These are phyloP conservation scores for Asterochloris sp. DNA, from an alignment of 139 green algal genomes.

Conservation along the genomic window DNA sequence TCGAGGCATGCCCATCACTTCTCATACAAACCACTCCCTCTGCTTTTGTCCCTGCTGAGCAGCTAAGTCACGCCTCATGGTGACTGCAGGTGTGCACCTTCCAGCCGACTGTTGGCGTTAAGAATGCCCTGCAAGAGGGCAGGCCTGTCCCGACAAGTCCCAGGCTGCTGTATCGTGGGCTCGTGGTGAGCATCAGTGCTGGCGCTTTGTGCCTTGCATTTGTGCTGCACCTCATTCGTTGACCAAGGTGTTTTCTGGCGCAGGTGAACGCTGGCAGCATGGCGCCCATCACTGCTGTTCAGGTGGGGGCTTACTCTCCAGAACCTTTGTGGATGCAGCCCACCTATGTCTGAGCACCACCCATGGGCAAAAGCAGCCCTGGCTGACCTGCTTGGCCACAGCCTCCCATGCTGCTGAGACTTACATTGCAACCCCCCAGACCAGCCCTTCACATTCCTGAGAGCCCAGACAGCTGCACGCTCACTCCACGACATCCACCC, in stretches of 20 bases:
- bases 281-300: conserved; percentile 85
- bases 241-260: neutral
- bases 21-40: neutral
- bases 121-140: conserved; percentile 84
- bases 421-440: too few relatives aligned
- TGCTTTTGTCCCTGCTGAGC: neutral
- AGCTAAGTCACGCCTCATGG: neutral
- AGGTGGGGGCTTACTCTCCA: neutral
- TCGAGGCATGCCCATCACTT: conserved; percentile 73
- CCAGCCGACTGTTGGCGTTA: conserved; percentile 83
- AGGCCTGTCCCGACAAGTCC: conserved; percentile 62
- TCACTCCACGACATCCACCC: neutral
- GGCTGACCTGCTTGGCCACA: too few relatives aligned
- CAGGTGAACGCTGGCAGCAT: conserved; percentile 83
- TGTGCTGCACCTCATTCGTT: neutral
- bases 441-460: too few relatives aligned
- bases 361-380: neutral
- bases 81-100: neutral
- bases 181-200: conserved; percentile 41
- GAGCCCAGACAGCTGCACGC: too few relatives aligned
- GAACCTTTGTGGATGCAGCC: neutral
- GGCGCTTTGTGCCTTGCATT: neutral
- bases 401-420: too few relatives aligned
- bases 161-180: conserved; percentile 74
- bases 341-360: neutral